Evolutionary conservation across 2,329 filamentous ascomycete species (phyloP), one percentile per base, ranked within the genome.

Genomic region (Aspergillus latus): DNA sequence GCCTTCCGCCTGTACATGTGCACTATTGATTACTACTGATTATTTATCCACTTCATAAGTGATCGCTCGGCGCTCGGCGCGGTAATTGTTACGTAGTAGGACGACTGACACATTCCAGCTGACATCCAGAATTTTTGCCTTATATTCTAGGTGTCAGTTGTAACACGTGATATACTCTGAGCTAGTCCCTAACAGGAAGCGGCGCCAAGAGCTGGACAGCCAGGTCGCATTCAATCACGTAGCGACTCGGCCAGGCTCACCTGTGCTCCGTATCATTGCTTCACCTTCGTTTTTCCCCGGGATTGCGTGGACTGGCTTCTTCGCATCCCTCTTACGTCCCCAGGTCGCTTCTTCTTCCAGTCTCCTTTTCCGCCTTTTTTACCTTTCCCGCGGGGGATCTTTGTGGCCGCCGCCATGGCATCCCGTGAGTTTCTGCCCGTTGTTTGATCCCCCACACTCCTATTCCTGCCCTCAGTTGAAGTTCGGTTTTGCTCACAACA

Each of bases 351-450:
- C 50, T 59, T 53, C 42, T 40, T 45, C 49, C 48, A 48, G 28
- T 52, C 54, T 15, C 16, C 28, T 47, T 47, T 40, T 30, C 30
- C 34, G 34, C 54, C 46, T 50, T 48, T 51, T 40, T 37, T 26
- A 6, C 34, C 59, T 66, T 59, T 67, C 70, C 72, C 71, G 62
- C 63, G 64, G 75, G 79, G 78, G 79, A 77, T 78, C 73, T 73
- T 68, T 68, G 76, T 75, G 75, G 21, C 21, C 21, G 71, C 78
- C 77, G 73, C 72, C 74, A 84, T 84, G 82, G 79, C 79, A 74
- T 83, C 82, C 70, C 76, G 81, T 83, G 76, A 69, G 80, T 76
- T 58, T 61, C 59, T 58, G 53, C 56, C 56, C 58, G 43, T 49
- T 60, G 48, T 54, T 55, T 62, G 62, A 46, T 54, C 56, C 62